Evolutionary conservation across 768 basidiomycete genomes (phyloP), one percentile per base, ranked within the genome.

Genomic region (Calvatia gigantea): DNA sequence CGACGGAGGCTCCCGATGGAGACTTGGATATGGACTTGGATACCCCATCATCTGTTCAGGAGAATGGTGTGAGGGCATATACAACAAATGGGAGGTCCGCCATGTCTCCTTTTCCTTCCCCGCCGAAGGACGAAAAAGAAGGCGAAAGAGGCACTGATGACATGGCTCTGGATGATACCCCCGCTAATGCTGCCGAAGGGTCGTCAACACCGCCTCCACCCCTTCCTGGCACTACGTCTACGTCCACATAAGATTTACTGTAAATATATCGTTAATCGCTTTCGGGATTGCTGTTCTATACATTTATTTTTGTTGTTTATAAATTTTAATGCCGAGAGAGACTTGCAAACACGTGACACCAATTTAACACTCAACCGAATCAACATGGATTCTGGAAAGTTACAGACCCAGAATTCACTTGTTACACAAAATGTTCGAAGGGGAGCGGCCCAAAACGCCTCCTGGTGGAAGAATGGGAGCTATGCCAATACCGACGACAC

Each of bases 401-500:
- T 9, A 1, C 41, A 8, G 25, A 7, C 9, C 23, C n/a, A 14
- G n/a, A 15, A 31, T 15, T 6, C 7, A 9, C 31, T 23, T 29
- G n/a, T 17, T 52, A 43, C 23, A 32, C 21, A 51, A 32, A 15
- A 73, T 73, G 71, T 35, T 61, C 23, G 61, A 67, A 21, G 54
- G 47, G 27, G 50, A 54, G 50, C 62, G 71, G 46, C 70, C 71
- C n/a, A 58, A 63, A 2, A 82, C 80, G 1, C 77, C 78, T 0
- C 78, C 77, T 47, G 71, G 69, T 14, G 64, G 65, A 39, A 14
- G 42, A 12, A 41, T 51, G 37, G 55, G 64, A 39, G 32, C 62
- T 15, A 35, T 63, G 14, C 52, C 61, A 11, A 59, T 70, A n/a
- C 72, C 58, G 51, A 59, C 85, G 29, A 84, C 85, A 6, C 82